These are phyloP conservation scores for Erodium chrysanthum DNA, from an alignment of 441 rosid genomes.

Conservation along the genomic window DNA sequence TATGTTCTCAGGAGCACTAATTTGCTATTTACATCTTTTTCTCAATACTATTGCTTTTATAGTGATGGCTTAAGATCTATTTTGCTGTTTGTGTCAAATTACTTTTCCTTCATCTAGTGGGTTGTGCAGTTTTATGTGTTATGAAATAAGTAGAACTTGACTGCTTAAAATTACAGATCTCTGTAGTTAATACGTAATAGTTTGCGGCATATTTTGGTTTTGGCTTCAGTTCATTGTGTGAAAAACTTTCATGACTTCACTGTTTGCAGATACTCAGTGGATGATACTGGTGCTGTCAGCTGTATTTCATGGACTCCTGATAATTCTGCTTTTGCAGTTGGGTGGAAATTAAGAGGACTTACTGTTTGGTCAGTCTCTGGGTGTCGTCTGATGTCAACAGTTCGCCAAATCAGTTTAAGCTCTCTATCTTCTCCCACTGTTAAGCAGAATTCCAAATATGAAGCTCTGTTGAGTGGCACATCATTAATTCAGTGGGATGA, in stretches of 20 bases:
- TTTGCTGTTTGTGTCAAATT: neutral
- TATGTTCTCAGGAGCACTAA: neutral
- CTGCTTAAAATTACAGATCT: neutral
- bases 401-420: slow-evolving; percentile 83
- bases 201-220: neutral
- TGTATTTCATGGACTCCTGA: slow-evolving; percentile 96
- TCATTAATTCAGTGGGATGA: slow-evolving; percentile 95
- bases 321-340: slow-evolving; percentile 97
- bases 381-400: slow-evolving; percentile 94
- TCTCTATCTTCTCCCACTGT: slow-evolving; percentile 70
- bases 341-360: slow-evolving; percentile 95
- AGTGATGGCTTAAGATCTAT: neutral
- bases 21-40: neutral
- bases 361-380: slow-evolving; percentile 98
- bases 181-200: neutral
- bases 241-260: slow-evolving; percentile 7
- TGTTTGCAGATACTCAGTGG: slow-evolving; percentile 68
- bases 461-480: slow-evolving; percentile 84
- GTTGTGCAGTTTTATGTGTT: neutral
- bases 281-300: slow-evolving; percentile 87
- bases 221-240: neutral
- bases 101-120: neutral
- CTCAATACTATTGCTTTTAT: neutral
- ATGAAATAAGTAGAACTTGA: neutral
- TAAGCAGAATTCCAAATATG: slow-evolving; percentile 66